phyloP scores from a whole-genome alignment of 176 grass and related monocot species.

The Oryza meridionalis region DNA sequence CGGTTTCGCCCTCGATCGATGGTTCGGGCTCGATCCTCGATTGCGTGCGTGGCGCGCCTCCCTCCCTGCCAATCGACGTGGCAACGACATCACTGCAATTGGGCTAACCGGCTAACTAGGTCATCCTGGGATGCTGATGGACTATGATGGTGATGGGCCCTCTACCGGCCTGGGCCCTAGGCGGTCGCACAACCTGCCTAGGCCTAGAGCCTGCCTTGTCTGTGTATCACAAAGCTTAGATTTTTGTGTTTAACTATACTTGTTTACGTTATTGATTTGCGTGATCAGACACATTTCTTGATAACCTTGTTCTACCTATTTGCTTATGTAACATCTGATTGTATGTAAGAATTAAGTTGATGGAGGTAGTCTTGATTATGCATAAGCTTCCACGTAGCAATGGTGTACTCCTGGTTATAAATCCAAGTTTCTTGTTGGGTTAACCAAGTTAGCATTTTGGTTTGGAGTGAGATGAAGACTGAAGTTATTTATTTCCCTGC shows the following conservation, averaged over 20 bases:
- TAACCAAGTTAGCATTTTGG: conserved; percentile 10
- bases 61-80: too few relatives aligned
- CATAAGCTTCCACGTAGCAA: neutral
- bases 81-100: too few relatives aligned
- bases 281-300: neutral
- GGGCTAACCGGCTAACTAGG: too few relatives aligned
- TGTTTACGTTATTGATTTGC: neutral
- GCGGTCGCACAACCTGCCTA: too few relatives aligned
- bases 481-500: neutral
- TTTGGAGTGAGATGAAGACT: neutral
- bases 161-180: too few relatives aligned
- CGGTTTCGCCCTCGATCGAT: too few relatives aligned
- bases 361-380: neutral
- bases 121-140: too few relatives aligned
- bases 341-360: neutral
- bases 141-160: too few relatives aligned
- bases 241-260: neutral
- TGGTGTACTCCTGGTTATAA: neutral
- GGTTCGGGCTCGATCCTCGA: too few relatives aligned
- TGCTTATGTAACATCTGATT: neutral
- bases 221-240: too few relatives aligned
- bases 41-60: too few relatives aligned
- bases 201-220: too few relatives aligned
- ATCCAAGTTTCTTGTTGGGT: neutral
- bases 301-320: neutral